These are phyloP conservation scores for Neltuma alba DNA, from an alignment of 306 rosid species.

Conservation along the genomic window DNA sequence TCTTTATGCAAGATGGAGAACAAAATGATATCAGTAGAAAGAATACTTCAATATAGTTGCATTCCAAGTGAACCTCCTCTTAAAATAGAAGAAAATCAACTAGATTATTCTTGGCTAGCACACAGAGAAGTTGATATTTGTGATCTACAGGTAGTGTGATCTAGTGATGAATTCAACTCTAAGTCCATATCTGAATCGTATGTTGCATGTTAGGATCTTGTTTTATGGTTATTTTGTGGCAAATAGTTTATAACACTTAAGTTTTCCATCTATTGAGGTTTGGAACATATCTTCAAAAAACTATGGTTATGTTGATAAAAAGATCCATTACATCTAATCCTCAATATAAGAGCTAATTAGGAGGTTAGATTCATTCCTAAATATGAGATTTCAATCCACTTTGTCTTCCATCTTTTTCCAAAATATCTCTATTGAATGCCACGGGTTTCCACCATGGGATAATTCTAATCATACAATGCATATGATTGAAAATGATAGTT, in stretches of 20 bases:
- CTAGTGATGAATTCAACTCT: background rate
- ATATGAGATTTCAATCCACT: too few species aligned
- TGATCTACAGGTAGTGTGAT: slow-evolving; percentile 64
- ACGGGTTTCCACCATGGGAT: too few species aligned
- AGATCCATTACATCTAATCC: too few species aligned
- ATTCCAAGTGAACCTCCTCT: slow-evolving; percentile 80
- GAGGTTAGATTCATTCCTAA: too few species aligned
- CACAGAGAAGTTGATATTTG: slow-evolving; percentile 67
- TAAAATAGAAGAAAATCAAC: slow-evolving; percentile 57
- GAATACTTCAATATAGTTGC: slow-evolving; percentile 71
- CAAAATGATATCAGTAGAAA: slow-evolving; percentile 86
- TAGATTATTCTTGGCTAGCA: slow-evolving; percentile 68
- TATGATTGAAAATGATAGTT: too few species aligned
- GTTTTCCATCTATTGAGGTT: slow-evolving; percentile 6
- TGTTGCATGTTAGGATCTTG: background rate
- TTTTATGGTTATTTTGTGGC: background rate
- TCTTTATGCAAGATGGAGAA: slow-evolving; percentile 78
- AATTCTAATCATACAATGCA: too few species aligned
- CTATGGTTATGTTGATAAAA: background rate
- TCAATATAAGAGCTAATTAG: too few species aligned
- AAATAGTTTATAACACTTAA: background rate
- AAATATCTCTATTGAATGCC: too few species aligned
- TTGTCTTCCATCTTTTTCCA: too few species aligned
- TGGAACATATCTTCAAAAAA: slow-evolving; percentile 17
- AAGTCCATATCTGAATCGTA: background rate